Percentiles rank a stretch among this genome's conserved stretches.
Evolutionary conservation across 495 filamentous ascomycete species (phyloP).

Genomic region (Filosporella fistucella): DNA sequence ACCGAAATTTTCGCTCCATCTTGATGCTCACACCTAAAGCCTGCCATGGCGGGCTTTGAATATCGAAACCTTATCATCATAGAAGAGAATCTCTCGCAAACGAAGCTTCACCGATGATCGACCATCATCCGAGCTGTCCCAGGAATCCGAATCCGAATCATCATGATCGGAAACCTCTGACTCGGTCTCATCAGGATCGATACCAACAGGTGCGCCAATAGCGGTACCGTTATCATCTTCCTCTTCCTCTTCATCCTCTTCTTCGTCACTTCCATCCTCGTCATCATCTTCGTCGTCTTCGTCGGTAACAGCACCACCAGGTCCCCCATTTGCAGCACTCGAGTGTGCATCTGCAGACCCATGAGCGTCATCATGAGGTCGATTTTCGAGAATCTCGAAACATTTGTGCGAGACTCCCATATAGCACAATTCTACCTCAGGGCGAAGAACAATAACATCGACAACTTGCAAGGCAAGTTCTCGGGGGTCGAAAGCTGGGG

Average conservation of each 20-base stretch:
- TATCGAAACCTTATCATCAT: constrained; percentile 82
- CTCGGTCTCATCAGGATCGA: constrained; percentile 39
- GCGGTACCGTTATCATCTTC: constrained; percentile 38
- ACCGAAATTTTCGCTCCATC: no score
- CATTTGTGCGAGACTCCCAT: constrained; percentile 79
- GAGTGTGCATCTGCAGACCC: constrained; percentile 25
- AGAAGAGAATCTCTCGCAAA: constrained; percentile 82
- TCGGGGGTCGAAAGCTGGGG: constrained; percentile 49
- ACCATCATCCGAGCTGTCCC: constrained; percentile 35
- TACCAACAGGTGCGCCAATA: constrained; percentile 7
- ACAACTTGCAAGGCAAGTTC: constrained; percentile 82
- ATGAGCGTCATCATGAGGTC: constrained; percentile 40
- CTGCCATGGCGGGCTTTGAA: constrained; percentile 26
- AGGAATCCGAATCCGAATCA: constrained; percentile 39
- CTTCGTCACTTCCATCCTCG: constrained; percentile 33
- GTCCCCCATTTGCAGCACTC: constrained; percentile 19
- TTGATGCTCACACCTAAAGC: constrained; percentile 19
- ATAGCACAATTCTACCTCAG: constrained; percentile 80
- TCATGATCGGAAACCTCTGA: constrained; percentile 50
- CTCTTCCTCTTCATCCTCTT: constrained; percentile 42
- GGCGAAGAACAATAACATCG: constrained; percentile 81
- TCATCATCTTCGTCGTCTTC: constrained; percentile 40
- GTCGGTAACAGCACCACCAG: constrained; percentile 32
- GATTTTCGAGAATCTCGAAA: constrained; percentile 79
- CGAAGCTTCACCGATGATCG: constrained; percentile 51